Conservation (phyloP, 2,329 filamentous ascomycete genomes). For the Penicillium sumatraense region DNA sequence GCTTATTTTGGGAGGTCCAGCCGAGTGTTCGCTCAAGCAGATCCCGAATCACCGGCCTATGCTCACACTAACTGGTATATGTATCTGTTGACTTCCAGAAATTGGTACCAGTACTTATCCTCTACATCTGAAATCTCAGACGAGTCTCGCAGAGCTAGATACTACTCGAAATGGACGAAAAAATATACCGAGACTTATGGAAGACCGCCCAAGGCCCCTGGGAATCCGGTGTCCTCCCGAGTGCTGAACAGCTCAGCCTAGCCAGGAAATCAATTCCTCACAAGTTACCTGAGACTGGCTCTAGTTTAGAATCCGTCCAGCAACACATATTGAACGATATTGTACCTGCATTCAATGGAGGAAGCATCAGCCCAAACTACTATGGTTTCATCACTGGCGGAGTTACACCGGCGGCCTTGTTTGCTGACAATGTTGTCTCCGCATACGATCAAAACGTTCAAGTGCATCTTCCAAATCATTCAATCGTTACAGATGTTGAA, state of each 20-base stretch:
- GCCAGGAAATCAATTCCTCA: conserved; percentile 40
- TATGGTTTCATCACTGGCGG: conserved; percentile 91
- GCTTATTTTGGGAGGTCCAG: conserved; percentile 21
- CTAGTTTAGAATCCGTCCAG: conserved; percentile 36
- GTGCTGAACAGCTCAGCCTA: conserved; percentile 30
- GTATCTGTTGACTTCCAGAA: no score
- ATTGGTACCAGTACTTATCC: no score
- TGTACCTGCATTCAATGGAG: conserved; percentile 65
- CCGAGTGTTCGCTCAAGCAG: conserved; percentile 14
- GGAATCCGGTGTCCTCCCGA: conserved; percentile 38
- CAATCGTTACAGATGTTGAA: conserved; percentile 76
- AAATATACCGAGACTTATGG: conserved; percentile 36
- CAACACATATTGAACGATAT: conserved; percentile 48
- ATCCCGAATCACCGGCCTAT: conserved; percentile 22
- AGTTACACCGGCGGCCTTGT: conserved; percentile 74
- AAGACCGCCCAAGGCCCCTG: conserved; percentile 33
- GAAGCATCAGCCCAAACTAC: conserved; percentile 70
- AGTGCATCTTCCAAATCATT: conserved; percentile 79
- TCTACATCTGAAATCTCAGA: conserved; percentile 10
- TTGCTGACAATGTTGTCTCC: conserved; percentile 84
- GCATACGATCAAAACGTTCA: conserved; percentile 81
- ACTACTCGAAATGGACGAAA: conserved; percentile 20
- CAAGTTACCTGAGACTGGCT: conserved; percentile 33
- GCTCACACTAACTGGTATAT: no score
- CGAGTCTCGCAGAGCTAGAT: background rate